A percentile compares a stretch with the other conserved stretches of the same genome.
These are phyloP conservation scores for Microbotryum intermedium DNA, from an alignment of 1,284 basidiomycete species.

Conservation along the genomic window DNA sequence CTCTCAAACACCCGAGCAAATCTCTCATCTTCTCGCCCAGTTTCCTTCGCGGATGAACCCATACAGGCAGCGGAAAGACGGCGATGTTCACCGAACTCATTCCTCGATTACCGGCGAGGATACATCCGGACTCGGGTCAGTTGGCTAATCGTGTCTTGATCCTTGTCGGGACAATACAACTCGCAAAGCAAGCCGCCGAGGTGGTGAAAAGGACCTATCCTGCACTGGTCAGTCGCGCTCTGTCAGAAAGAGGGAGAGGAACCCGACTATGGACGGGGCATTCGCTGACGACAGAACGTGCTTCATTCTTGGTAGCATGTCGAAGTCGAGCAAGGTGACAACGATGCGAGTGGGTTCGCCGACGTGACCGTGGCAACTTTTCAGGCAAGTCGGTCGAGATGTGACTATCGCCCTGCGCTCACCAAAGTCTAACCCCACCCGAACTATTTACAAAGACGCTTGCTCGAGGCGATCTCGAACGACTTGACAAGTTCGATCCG, in stretches of 20 bases:
- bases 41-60: slow-evolving; percentile 53
- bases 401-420: neutral
- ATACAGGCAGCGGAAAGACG: slow-evolving; percentile 86
- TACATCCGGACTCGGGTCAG: slow-evolving; percentile 26
- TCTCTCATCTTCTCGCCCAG: neutral
- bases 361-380: slow-evolving; percentile 53
- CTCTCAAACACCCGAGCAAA: neutral
- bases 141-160: slow-evolving; percentile 58
- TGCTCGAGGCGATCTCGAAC: slow-evolving; percentile 23
- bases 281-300: no score
- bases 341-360: slow-evolving; percentile 67
- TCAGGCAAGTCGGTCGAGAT: slow-evolving; percentile 7
- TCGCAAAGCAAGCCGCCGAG: slow-evolving; percentile 76
- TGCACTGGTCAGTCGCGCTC: slow-evolving; percentile 46
- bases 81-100: slow-evolving; percentile 79
- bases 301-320: no score
- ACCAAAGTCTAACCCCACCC: neutral
- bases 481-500: slow-evolving; percentile 74
- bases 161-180: slow-evolving; percentile 77
- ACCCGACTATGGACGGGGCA: no score
- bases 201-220: slow-evolving; percentile 64
- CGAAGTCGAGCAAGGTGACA: slow-evolving; percentile 81
- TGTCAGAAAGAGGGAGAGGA: no score
- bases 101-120: slow-evolving; percentile 6
- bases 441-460: slow-evolving; percentile 8